Conservation (phyloP, 371 early-diverging fungal species). For the Rhizopus arrhizus region DNA sequence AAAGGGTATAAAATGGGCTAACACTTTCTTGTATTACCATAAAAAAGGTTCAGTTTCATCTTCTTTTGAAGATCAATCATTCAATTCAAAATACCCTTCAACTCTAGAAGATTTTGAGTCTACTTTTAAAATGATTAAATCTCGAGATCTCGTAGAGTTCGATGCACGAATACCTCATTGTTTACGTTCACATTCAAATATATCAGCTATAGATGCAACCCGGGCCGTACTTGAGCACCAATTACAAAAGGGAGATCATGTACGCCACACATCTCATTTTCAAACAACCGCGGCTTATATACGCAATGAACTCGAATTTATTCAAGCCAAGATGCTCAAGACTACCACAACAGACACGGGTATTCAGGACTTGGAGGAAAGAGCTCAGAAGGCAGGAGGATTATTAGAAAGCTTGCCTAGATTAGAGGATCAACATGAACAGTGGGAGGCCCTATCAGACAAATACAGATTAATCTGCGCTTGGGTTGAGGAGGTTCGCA, state of each 20-base stretch:
- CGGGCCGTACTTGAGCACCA: constrained; percentile 32
- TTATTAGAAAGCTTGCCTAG: constrained; percentile 16
- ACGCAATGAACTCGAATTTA: constrained; percentile 52
- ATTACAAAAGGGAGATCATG: constrained; percentile 12
- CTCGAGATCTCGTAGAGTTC: background rate
- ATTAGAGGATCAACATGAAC: constrained; percentile 7
- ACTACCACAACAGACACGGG: constrained; percentile 41
- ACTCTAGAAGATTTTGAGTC: background rate
- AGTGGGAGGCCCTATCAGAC: constrained; percentile 27
- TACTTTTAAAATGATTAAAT: background rate
- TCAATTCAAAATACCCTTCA: background rate
- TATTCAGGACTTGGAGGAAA: constrained; percentile 40
- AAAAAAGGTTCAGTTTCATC: background rate
- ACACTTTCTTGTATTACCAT: background rate
- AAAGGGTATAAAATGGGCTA: background rate
- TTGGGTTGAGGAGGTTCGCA: constrained; percentile 55
- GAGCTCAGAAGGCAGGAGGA: constrained; percentile 34
- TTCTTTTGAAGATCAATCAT: background rate
- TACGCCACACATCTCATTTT: background rate
- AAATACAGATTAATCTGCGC: constrained; percentile 37
- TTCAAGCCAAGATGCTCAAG: constrained; percentile 52
- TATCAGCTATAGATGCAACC: constrained; percentile 34
- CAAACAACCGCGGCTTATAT: constrained; percentile 22
- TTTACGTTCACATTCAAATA: constrained; percentile 17
- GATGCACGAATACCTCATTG: background rate